Base-by-base conservation (phyloP, 1,139 yeast genomes). In the Lodderomyces beijingensis region DNA sequence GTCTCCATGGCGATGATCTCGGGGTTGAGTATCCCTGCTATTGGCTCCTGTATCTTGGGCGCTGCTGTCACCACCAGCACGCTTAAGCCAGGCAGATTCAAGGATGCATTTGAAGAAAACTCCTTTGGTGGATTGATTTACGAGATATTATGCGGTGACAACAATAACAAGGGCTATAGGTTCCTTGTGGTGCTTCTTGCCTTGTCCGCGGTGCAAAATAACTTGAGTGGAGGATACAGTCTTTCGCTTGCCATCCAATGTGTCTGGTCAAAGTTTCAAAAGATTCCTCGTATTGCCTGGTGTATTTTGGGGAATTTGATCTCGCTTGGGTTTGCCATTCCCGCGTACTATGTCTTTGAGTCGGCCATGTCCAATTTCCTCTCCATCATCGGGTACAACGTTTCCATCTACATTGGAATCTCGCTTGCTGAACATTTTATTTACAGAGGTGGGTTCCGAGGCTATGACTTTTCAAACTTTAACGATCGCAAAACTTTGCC, bases 111-210 rank as follows among this genome's bases (percentile, higher is more conserved):
- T 50, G 36, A 36, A 25, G 43, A 32, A 3, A 44, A 52, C 24
- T 55, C 62, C 3, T 45, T 53, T 32, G 63, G 62, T 31, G 63
- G 63, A 4, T 48, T 58, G 27, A 52, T 57, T 5, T 52, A 55
- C 38, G 49, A 49, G 29, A 50, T 58, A 18, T 47, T 58, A 34
- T 59, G 55, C 15, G 51, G 43, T 10, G 44, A 56, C 33, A 53
- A 50, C 24, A 43, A 55, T 27, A 59, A 56, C 31, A 59, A 59
- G 9, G 59, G 59, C 27, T 62, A 60, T 7, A 44, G 56, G 39
- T 57, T 58, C 37, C 49, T 56, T 30, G 44, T 54, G 35, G 62
- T 57, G n/a, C 27, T 58, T 9, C 47, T 58, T 34, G 57, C 62
- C 1, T 43, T 58, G 19, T 50, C 58, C 4, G 50, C 54, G 1